phyloP scores from a whole-genome alignment of 352 stramenopile genomes.

The Pythium sukuiense region DNA sequence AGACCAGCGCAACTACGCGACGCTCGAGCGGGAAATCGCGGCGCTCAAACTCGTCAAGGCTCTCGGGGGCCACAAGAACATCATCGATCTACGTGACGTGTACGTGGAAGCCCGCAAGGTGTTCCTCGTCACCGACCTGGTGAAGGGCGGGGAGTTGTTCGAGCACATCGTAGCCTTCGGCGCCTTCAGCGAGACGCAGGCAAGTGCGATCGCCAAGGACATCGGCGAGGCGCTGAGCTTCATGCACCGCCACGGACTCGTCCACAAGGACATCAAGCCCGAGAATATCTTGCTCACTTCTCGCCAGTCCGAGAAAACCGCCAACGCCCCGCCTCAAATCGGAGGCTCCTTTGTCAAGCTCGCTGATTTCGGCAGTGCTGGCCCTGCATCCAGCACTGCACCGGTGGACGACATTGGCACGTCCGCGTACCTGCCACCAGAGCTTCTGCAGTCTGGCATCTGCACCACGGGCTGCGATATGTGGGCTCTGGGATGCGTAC shows the following conservation, averaged over 20 bases:
- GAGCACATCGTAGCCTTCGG: conserved; percentile 81
- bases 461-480: conserved; percentile 75
- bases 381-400: conserved; percentile 35
- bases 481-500: conserved; percentile 90
- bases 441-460: conserved; percentile 49
- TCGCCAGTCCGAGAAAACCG: conserved; percentile 31
- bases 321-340: conserved; percentile 11
- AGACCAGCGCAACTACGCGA: conserved; percentile 43
- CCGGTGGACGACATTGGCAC: conserved; percentile 69
- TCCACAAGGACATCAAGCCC: conserved; percentile 85
- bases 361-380: conserved; percentile 78
- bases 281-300: conserved; percentile 75
- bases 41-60: conserved; percentile 75
- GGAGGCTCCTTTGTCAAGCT: conserved; percentile 54
- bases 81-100: conserved; percentile 81
- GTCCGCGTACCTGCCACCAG: conserved; percentile 64
- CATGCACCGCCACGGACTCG: conserved; percentile 62
- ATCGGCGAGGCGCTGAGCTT: conserved; percentile 68
- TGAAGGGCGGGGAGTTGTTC: conserved; percentile 88
- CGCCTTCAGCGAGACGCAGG: conserved; percentile 55
- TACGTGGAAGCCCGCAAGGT: conserved; percentile 79
- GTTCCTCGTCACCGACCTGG: conserved; percentile 87
- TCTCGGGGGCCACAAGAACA: conserved; percentile 81
- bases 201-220: conserved; percentile 47
- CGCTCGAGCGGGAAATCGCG: conserved; percentile 67